Evolutionary conservation across 176 grass and related monocot species (phyloP).

Genomic region (barley (Hordeum vulgare)): DNA sequence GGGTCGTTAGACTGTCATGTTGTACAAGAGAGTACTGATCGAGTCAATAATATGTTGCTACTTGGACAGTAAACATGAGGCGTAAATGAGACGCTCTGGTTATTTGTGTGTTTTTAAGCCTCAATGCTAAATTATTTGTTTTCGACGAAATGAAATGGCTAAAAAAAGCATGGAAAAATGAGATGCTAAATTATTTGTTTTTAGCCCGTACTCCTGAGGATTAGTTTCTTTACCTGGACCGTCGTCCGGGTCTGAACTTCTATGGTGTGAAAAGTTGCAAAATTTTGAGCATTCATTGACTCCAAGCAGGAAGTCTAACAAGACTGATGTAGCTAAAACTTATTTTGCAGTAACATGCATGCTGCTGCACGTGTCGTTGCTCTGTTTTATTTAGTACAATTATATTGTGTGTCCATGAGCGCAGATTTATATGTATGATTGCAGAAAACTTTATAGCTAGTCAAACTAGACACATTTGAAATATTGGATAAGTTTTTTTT

Average conservation of each 20-base stretch:
- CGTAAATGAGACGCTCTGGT: fast-evolving
- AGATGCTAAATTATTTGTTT: too few species aligned
- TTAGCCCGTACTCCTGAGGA: not conserved
- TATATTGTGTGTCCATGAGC: not conserved
- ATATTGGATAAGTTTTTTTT: too few species aligned
- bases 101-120: not conserved
- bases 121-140: not conserved
- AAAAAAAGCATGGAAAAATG: too few species aligned
- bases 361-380: too few species aligned
- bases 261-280: not conserved
- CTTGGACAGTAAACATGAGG: not conserved
- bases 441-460: not conserved
- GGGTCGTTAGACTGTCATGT: not conserved
- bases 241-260: not conserved
- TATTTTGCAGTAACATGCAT: too few species aligned
- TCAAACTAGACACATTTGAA: not conserved
- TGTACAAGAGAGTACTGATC: not conserved
- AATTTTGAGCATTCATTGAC: not conserved
- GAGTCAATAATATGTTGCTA: not conserved
- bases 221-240: not conserved
- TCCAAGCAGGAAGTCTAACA: not conserved
- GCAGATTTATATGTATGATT: not conserved
- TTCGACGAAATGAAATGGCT: not conserved
- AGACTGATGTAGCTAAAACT: not conserved
- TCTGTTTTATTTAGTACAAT: not conserved